phyloP scores from a whole-genome alignment of 371 early-diverging fungal species.

The Haplosporangium sp. region DNA sequence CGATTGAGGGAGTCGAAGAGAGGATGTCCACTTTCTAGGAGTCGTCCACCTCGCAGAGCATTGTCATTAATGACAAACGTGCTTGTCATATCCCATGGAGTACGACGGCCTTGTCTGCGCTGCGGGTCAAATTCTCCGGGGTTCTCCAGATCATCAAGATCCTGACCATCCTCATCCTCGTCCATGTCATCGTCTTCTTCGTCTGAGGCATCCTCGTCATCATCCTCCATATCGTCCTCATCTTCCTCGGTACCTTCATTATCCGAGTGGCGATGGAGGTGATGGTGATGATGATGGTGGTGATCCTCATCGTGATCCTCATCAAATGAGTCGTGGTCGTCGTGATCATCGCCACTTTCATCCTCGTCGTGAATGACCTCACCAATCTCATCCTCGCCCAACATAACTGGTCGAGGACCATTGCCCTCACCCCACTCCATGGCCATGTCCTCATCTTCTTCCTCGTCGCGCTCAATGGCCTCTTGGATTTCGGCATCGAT shows the following conservation, averaged over 20 bases:
- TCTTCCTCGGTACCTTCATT: slow-evolving; percentile 59
- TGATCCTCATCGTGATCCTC: slow-evolving; percentile 47
- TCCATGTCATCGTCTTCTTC: slow-evolving; percentile 57
- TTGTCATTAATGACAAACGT: slow-evolving; percentile 50
- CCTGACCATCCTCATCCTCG: slow-evolving; percentile 60
- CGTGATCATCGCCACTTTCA: slow-evolving; percentile 40
- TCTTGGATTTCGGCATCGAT: slow-evolving; percentile 19
- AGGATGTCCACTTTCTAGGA: slow-evolving; percentile 2
- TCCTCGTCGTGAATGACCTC: slow-evolving; percentile 57
- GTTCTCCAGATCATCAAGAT: slow-evolving; percentile 46
- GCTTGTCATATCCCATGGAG: slow-evolving; percentile 43
- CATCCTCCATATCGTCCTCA: slow-evolving; percentile 57
- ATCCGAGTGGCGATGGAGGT: slow-evolving; percentile 38
- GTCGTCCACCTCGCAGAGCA: slow-evolving; percentile 20
- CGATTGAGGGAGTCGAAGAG: slow-evolving; percentile 41
- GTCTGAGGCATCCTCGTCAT: slow-evolving; percentile 35
- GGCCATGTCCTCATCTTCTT: slow-evolving; percentile 41
- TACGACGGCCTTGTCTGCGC: slow-evolving; percentile 49
- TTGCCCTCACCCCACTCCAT: slow-evolving; percentile 52
- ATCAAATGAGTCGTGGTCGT: slow-evolving; percentile 2
- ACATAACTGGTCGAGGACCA: slow-evolving; percentile 34
- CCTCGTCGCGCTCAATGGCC: slow-evolving; percentile 16
- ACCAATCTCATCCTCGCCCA: slow-evolving; percentile 47
- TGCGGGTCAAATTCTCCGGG: slow-evolving; percentile 58
- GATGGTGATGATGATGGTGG: slow-evolving; percentile 50